Evolutionary conservation across 2,329 filamentous ascomycete genomes (phyloP), one percentile per base, ranked within the genome.

Genomic region (Stenocarpella maydis): DNA sequence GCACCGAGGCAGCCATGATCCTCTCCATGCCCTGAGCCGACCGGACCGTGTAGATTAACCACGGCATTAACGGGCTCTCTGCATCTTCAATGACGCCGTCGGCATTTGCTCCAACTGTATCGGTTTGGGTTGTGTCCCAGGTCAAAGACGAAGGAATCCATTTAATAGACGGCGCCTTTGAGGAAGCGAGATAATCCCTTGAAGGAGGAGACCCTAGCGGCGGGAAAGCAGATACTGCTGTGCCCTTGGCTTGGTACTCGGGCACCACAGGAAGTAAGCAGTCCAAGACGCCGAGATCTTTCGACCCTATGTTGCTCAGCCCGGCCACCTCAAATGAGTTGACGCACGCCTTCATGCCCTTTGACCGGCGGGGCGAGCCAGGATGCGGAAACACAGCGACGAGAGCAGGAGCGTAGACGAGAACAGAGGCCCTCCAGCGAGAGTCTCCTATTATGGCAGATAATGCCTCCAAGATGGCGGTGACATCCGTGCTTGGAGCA

Each of bases 371-470:
- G 1, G 85, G 80, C 65, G 88, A 86, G 52, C 87, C 86, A 47
- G 86, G 80, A 52, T 85, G 84, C 2, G 91, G 91, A 71, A 94
- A 92, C 14, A 92, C 87, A 24, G 90, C 88, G 68, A 92, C 81
- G 49, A 94, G 88, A 0, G 89, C 86, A 1, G 91, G 91, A 1
- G 91, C 91, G 70, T 87, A 90, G 52, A 91, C 80, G 60, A 93
- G 86, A 74, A 93, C 88, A 72, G 91, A 91, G 12, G 93, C 90
- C 67, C 94, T 88, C 78, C 91, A 92, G 73, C 90, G 91, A 0
- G 95, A 98, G 74, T 93, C 89, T 71, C 90, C 87, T 61, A 97
- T 87, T 58, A 98, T 91, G 54, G 90, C 87, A 24, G 90, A 87
- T 63, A 97, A 88, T 0, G 95, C 93, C 71, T 94, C 91, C 8